Evolutionary conservation across 306 rosid species (phyloP), one percentile per base, ranked within the genome.

Genomic region (Fagus crenata): DNA sequence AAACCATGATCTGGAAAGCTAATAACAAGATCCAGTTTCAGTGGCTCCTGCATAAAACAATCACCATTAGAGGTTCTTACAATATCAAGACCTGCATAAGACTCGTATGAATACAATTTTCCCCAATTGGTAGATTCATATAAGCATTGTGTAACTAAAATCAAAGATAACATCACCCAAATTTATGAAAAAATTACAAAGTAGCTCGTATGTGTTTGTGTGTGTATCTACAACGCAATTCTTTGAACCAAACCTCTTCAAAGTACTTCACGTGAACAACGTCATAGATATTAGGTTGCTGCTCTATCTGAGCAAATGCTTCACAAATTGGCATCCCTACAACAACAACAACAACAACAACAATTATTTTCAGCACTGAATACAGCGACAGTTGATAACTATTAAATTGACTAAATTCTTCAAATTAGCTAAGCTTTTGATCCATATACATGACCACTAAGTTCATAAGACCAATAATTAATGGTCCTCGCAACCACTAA

Each of bases 1-100:
- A 92, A 96, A 32, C 99, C 99, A 58, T 96, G 99, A 80, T 96
- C 99, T 0, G 99, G 99, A 81, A 96, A 96, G 88, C 96, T 91
- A 82, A 96, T 91, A 74, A 96, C 99, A 67, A 90, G 82, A 78
- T 96, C 99, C 81, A 92, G 76, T 85, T 88, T 89, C 3, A 96
- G 83, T 0, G 99, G 99, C 60, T 96, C 99, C 99, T 96, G 88
- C 86, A 77, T 22, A 53, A 54, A 49, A 53, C 0, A 75, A 22
- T 33, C 64, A 69, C n/a, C 15, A 65, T 43, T 73, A 79, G 17
- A 69, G 56, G 28, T 61, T 46, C 71, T 32, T 15, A 53, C 0
- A 14, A 60, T 59, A 39, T 55, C 49, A 65, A 32, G 77, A 64
- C 55, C 73, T 22, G 43, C 37, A 53, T 33, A 78, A 22, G 69